Evolutionary conservation across 495 filamentous ascomycete genomes (phyloP), one percentile per base, ranked within the genome.

Genomic region (Lindgomyces ingoldianus): DNA sequence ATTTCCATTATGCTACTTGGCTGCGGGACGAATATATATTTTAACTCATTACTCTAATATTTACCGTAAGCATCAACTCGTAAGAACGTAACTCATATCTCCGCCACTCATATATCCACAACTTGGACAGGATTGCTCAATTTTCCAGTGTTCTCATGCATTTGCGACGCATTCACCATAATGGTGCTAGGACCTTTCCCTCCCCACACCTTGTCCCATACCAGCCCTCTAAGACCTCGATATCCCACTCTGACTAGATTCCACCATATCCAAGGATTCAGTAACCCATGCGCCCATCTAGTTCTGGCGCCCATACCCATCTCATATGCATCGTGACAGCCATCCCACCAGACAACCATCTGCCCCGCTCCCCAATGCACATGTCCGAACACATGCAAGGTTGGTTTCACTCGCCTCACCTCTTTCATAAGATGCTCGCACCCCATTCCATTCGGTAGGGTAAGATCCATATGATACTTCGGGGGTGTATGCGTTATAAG

Each of bases 321-420:
- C 74, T 93, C 90, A 81, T 89, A 93, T 0, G 83, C 81, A 24
- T 68, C 74, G 71, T 96, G 90, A 51, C 83, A 86, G 48, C 89
- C 81, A 72, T 95, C 91, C 85, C 87, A 96, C 77, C 85, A 91
- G 0, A 90, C 78, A 2, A 84, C 77, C 69, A 93, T 86, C 22
- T 76, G 73, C 6, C 85, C 85, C 46, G 83, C 78, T 6, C 80
- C 82, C 36, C 77, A 85, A 75, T 98, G 94, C 25, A 95, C 81
- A 72, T 98, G 94, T 4, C 93, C 93, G 75, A 95, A 96, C 58
- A 96, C 82, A 74, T 98, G 93, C 11, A 97, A 77, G 29, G 78
- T 77, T 2, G 93, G 93, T 60, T 84, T 86, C 19, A 94, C 85
- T 25, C 84, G 81, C 90, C 91, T 94, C 27, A 91, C 69, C 64